Evolutionary conservation across 2,329 filamentous ascomycete genomes (phyloP).

Genomic region (Colletotrichum neosansevieriae): DNA sequence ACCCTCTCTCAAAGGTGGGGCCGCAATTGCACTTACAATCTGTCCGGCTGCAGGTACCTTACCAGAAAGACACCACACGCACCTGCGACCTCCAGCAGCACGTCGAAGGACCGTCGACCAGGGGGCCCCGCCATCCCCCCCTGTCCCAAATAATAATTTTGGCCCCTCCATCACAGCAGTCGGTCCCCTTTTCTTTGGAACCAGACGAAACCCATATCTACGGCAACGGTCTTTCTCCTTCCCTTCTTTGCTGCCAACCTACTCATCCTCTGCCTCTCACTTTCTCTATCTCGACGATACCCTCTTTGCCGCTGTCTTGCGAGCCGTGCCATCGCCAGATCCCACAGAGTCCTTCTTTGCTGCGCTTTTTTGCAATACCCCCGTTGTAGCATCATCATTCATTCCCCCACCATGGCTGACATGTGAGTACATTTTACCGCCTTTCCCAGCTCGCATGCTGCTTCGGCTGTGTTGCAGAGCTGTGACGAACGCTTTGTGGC

Average conservation of each 20-base stretch:
- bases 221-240: slow-evolving; percentile 33
- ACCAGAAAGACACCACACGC: no score
- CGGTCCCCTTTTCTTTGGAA: slow-evolving; percentile 39
- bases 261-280: neutral
- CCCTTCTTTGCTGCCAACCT: slow-evolving; percentile 23
- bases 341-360: slow-evolving; percentile 11
- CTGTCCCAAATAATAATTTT: slow-evolving; percentile 51
- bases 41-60: neutral
- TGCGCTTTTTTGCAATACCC: slow-evolving; percentile 3
- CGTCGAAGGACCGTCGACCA: slow-evolving; percentile 13
- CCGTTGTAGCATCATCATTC: slow-evolving; percentile 6
- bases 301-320: slow-evolving; percentile 2
- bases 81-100: no score
- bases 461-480: neutral
- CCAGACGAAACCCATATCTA: slow-evolving; percentile 40
- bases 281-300: neutral
- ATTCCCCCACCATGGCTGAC: slow-evolving; percentile 46
- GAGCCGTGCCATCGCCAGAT: slow-evolving; percentile 13
- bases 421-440: slow-evolving; percentile 41
- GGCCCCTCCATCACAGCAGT: slow-evolving; percentile 52
- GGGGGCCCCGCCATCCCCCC: slow-evolving; percentile 32
- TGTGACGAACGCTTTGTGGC: no score
- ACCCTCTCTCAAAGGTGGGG: neutral
- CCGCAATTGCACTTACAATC: neutral
- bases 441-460: neutral